Conservation (phyloP, 352 stramenopile genomes). For the Globisporangium spinosum region DNA sequence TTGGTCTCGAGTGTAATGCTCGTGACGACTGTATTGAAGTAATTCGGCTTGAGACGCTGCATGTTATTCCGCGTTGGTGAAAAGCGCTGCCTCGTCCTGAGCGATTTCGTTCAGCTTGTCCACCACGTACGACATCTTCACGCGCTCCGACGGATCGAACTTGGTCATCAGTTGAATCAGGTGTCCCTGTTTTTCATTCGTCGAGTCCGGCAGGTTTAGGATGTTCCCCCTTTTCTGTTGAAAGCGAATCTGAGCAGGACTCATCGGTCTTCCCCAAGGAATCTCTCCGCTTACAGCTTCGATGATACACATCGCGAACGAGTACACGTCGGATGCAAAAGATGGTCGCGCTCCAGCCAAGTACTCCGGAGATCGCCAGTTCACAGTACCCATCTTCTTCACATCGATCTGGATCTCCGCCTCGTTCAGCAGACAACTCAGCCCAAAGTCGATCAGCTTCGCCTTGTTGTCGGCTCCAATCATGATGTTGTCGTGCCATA, state of each 20-base stretch:
- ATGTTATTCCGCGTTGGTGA: background rate
- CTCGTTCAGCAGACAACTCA: too few species aligned
- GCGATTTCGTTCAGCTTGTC: background rate
- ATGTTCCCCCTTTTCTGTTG: background rate
- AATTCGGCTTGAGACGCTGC: too few species aligned
- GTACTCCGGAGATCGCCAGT: background rate
- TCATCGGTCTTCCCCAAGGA: background rate
- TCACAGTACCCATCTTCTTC: background rate
- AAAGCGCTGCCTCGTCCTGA: background rate
- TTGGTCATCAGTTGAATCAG: background rate
- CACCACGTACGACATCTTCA: background rate
- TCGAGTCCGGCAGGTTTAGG: background rate
- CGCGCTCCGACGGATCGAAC: background rate
- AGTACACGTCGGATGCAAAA: background rate
- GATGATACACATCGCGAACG: constrained; percentile 5
- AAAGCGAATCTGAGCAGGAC: background rate
- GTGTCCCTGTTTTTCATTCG: background rate
- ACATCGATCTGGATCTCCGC: background rate
- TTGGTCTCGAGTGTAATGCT: background rate
- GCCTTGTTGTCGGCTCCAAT: background rate
- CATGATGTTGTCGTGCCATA: background rate
- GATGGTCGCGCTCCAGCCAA: background rate
- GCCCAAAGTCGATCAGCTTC: too few species aligned
- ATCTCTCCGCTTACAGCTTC: background rate
- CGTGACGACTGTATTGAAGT: background rate